Base-by-base conservation (phyloP, 2,329 filamentous ascomycete species). In the Pezicula neosporulosa region DNA sequence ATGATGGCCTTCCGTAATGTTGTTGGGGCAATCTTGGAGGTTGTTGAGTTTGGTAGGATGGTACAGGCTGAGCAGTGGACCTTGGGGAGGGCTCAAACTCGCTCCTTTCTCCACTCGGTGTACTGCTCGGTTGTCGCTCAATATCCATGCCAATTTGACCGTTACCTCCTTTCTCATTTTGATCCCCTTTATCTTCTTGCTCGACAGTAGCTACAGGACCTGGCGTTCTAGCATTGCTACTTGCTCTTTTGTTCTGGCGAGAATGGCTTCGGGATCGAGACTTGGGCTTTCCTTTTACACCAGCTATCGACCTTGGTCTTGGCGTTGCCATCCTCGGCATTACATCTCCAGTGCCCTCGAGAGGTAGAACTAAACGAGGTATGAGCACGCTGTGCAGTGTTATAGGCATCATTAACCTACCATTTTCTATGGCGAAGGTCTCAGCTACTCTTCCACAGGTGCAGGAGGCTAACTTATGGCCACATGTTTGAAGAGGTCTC, bases 401-500 rank as follows among this genome's bases (percentile, higher is more conserved):
- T 3, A 28, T 18, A 28, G 42, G 13, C 15, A 39, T 33, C 30
- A 13, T 33, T 10, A 9, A 33, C 12, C 10, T 44, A 44, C 42
- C 21, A 28, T 33, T 44, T 21, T 30, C 27, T n/a, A 44, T 28
- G 5, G 42, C 24, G n/a, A 44, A 28, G 12, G 42, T 28, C n/a
- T 44, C 42, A 15, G 42, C 42, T 15, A 44, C 42, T 30, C 27
- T 44, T 13, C 42, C 42, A 45, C 61, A 65, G 3, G 49, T 49
- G 44, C 62, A 63, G 6, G 60, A 56, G 28, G 51, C 54, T 8
- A 63, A 44, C 33, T 57, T 51, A 42, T 63, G 60, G 4, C 56
- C 61, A 41, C 63, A 64, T 21, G 51, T 60, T 37, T 65, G 57
- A 12, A 64, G 58, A 3, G 63, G 61, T 24, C 61, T 48, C 8